Evolutionary conservation across 1,284 basidiomycete species (phyloP).

Genomic region (Grifola frondosa): DNA sequence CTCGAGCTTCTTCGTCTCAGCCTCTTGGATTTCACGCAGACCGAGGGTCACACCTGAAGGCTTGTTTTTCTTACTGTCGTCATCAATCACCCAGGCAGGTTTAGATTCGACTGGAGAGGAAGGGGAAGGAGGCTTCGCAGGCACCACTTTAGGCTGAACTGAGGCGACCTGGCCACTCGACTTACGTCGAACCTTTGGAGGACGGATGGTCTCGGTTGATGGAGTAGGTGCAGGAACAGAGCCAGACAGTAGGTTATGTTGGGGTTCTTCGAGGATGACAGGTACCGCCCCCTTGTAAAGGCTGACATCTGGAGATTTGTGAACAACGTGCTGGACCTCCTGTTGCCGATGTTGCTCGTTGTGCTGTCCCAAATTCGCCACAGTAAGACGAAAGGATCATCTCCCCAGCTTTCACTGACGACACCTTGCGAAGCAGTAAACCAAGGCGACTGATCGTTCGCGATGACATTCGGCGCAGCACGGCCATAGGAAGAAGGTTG

Average conservation of each 20-base stretch:
- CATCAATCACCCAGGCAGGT: constrained; percentile 62
- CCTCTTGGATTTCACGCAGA: constrained; percentile 94
- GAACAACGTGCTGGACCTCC: constrained; percentile 19
- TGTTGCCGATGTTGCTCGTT: constrained; percentile 45
- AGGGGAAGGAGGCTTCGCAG: constrained; percentile 29
- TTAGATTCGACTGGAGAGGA: constrained; percentile 40
- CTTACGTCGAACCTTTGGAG: constrained; percentile 30
- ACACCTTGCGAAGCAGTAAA: constrained; percentile 43
- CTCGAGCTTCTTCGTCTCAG: constrained; percentile 82
- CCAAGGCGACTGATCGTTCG: constrained; percentile 54
- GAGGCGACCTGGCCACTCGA: constrained; percentile 21
- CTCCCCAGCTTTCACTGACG: constrained; percentile 48
- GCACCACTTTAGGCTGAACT: constrained; percentile 11
- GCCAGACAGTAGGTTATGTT: constrained; percentile 12
- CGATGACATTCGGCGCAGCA: constrained; percentile 18
- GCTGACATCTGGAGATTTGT: constrained; percentile 11
- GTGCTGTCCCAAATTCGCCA: constrained; percentile 59
- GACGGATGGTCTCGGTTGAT: constrained; percentile 20
- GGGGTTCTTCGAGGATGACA: constrained; percentile 10
- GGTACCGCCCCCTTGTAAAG: constrained; percentile 13
- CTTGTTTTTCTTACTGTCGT: constrained; percentile 58
- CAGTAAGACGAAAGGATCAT: constrained; percentile 50
- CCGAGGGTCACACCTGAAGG: constrained; percentile 53
- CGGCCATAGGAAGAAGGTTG: constrained; percentile 27
- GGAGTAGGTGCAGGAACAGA: constrained; percentile 25